Evolutionary conservation across 495 filamentous ascomycete genomes (phyloP).

Genomic region (Gamarada debralockiae): DNA sequence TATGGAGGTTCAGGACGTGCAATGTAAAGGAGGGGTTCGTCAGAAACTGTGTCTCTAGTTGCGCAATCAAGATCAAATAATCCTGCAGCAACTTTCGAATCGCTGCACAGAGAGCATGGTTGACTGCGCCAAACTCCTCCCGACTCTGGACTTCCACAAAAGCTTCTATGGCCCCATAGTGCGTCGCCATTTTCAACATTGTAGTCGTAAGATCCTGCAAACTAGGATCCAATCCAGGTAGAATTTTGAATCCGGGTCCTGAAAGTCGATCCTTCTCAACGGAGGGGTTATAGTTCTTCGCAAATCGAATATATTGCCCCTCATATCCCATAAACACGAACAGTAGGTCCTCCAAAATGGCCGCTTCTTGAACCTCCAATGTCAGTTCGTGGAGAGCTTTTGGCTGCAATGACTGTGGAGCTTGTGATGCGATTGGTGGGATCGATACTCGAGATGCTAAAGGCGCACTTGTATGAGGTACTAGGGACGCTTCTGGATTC

Average conservation of each 20-base stretch:
- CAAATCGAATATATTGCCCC: constrained; percentile 91
- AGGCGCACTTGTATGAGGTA: constrained; percentile 84
- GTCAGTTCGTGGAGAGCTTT: constrained; percentile 66
- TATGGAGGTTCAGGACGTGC: constrained; percentile 88
- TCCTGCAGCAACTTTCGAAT: constrained; percentile 90
- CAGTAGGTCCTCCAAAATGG: constrained; percentile 83
- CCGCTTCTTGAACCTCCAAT: constrained; percentile 76
- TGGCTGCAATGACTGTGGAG: constrained; percentile 70
- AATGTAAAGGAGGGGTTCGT: constrained; percentile 85
- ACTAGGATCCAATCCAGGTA: constrained; percentile 84
- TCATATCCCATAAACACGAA: constrained; percentile 99
- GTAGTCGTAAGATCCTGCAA: constrained; percentile 80
- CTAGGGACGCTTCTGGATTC: constrained; percentile 77
- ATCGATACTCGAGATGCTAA: constrained; percentile 82
- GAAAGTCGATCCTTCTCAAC: constrained; percentile 81
- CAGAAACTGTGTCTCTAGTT: constrained; percentile 87
- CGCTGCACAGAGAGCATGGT: constrained; percentile 90
- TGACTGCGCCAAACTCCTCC: constrained; percentile 93
- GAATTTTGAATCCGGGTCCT: constrained; percentile 75
- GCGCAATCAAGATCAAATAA: constrained; percentile 86
- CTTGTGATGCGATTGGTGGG: constrained; percentile 69
- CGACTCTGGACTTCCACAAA: constrained; percentile 93
- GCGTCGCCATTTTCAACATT: constrained; percentile 93
- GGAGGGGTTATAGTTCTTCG: constrained; percentile 72
- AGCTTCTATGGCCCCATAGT: constrained; percentile 84